Conservation (phyloP, 2,329 filamentous ascomycete genomes). For the Stagonosporopsis cucurbitacearum region DNA sequence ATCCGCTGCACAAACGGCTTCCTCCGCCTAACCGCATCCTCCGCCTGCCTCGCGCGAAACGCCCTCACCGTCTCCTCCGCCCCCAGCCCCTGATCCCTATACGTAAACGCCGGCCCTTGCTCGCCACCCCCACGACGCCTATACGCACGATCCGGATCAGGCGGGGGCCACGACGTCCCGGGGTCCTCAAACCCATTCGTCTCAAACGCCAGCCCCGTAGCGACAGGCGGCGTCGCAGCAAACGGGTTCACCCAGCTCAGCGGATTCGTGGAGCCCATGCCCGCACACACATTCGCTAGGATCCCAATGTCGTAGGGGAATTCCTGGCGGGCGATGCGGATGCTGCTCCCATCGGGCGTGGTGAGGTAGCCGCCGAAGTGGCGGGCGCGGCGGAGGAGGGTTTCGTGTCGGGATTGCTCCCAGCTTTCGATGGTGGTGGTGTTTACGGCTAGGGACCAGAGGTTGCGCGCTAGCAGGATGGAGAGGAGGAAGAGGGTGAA, state of each 20-base stretch:
- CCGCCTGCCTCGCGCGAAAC: constrained; percentile 61
- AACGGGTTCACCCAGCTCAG: constrained; percentile 75
- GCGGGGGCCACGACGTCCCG: constrained; percentile 55
- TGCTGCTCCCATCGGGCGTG: constrained; percentile 61
- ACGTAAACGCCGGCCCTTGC: constrained; percentile 46
- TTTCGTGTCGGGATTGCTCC: constrained; percentile 62
- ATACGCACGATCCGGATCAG: constrained; percentile 56
- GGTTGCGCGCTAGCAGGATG: constrained; percentile 67
- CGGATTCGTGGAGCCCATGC: constrained; percentile 73
- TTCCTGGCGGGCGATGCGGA: constrained; percentile 69
- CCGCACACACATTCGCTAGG: constrained; percentile 74
- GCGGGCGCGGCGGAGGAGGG: constrained; percentile 53
- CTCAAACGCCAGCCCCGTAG: constrained; percentile 66
- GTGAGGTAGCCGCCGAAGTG: constrained; percentile 63
- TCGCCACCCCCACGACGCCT: constrained; percentile 23
- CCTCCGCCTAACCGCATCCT: constrained; percentile 55
- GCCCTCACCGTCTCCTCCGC: constrained; percentile 56
- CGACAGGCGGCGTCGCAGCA: constrained; percentile 56
- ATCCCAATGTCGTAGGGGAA: constrained; percentile 84
- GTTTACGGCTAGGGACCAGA: constrained; percentile 69
- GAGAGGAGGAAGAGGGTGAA: constrained; percentile 67
- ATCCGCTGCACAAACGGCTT: constrained; percentile 53
- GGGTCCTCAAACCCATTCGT: constrained; percentile 76
- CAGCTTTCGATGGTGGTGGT: constrained; percentile 82
- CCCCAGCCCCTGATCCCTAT: constrained; percentile 46